These are phyloP conservation scores for Colletotrichum filicis DNA, from an alignment of 2,329 filamentous ascomycete genomes.

Conservation along the genomic window DNA sequence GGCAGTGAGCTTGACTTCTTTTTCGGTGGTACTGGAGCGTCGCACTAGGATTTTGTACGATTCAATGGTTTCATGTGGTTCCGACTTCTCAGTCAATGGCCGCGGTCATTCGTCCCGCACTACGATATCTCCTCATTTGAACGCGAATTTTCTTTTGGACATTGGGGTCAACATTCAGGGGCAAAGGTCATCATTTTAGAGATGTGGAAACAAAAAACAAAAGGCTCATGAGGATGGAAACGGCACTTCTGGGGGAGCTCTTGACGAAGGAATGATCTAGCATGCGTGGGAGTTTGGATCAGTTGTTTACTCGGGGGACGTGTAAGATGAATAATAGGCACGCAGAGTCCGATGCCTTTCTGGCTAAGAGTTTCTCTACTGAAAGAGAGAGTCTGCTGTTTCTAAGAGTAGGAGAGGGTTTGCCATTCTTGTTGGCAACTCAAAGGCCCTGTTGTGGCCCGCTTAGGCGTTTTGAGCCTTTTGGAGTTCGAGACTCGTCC, in stretches of 20 bases:
- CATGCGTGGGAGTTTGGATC: constrained; percentile 25
- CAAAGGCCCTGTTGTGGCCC: neutral
- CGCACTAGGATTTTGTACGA: constrained; percentile 28
- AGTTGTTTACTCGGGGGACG: constrained; percentile 14
- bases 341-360: neutral
- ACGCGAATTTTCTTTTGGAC: constrained; percentile 12
- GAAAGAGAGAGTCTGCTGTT: neutral
- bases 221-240: constrained; percentile 13
- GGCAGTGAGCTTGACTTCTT: constrained; percentile 85
- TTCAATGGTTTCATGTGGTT: neutral
- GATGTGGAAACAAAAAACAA: neutral
- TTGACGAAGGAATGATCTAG: constrained; percentile 30
- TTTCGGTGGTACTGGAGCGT: constrained; percentile 50
- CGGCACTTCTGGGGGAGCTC: constrained; percentile 2
- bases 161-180: neutral
- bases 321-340: constrained; percentile 25
- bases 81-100: neutral
- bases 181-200: constrained; percentile 11
- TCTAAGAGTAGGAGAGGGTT: neutral
- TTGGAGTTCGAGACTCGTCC: constrained; percentile 7
- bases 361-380: neutral
- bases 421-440: constrained; percentile 13
- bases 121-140: constrained; percentile 21
- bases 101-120: neutral
- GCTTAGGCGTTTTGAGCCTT: neutral